Conservation (phyloP, 768 basidiomycete species). For the Wakefieldia striispora region DNA sequence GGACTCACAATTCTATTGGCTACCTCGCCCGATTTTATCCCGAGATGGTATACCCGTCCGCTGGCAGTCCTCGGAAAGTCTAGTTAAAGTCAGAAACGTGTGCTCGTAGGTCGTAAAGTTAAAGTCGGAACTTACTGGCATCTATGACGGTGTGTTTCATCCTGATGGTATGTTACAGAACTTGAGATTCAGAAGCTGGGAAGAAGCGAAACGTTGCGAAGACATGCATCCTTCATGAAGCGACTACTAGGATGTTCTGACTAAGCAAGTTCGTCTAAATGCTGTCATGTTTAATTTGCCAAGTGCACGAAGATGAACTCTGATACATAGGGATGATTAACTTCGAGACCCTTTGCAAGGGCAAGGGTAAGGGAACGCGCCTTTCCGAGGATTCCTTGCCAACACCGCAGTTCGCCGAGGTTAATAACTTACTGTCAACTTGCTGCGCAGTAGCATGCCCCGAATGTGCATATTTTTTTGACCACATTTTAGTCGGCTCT, state of each 20-base stretch:
- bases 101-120: neutral
- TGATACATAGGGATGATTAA: too few relatives aligned
- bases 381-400: neutral
- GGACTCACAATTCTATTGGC: constrained; percentile 71
- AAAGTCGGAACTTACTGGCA: constrained; percentile 52
- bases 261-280: too few relatives aligned
- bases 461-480: too few relatives aligned
- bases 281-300: too few relatives aligned
- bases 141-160: constrained; percentile 67
- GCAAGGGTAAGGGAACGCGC: neutral
- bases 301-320: too few relatives aligned
- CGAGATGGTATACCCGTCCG: constrained; percentile 77
- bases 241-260: neutral
- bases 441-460: too few relatives aligned
- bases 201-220: neutral
- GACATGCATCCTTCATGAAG: neutral
- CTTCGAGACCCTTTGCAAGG: too few relatives aligned
- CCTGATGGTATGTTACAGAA: constrained; percentile 1
- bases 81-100: constrained; percentile 24
- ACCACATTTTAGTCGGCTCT: too few relatives aligned
- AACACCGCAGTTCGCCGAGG: neutral
- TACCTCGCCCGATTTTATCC: constrained; percentile 71
- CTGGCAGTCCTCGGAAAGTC: constrained; percentile 78
- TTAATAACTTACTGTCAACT: too few relatives aligned
- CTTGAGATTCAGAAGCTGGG: too few relatives aligned